Percentiles rank a stretch among this genome's conserved stretches.
These are phyloP conservation scores for Salpingoeca rosetta DNA, from an alignment of 78 protist genomes.

Conservation along the genomic window DNA sequence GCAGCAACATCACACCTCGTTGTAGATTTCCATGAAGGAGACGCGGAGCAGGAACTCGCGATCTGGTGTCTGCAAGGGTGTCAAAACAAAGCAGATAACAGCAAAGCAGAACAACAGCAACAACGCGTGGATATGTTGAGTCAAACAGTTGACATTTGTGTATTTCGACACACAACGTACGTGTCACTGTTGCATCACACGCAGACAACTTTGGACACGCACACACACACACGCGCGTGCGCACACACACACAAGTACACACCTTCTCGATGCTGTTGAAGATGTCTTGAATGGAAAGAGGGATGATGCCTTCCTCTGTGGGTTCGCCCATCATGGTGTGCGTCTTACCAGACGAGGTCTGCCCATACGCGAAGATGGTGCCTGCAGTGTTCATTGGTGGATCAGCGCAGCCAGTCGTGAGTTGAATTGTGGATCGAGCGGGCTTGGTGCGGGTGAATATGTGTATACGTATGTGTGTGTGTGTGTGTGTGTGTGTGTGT, in stretches of 20 bases:
- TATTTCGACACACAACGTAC: no score
- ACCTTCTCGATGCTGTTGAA: constrained; percentile 21
- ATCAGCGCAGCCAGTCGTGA: neutral
- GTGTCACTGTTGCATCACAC: no score
- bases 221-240: neutral
- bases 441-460: neutral
- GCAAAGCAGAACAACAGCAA: neutral
- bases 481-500: no score
- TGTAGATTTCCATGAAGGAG: constrained; percentile 69
- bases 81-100: neutral
- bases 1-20: constrained; percentile 51
- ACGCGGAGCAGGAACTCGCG: constrained; percentile 52
- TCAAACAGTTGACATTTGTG: no score
- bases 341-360: constrained; percentile 62
- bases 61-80: constrained; percentile 2
- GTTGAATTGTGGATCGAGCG: neutral
- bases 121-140: neutral
- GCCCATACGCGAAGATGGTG: constrained; percentile 12
- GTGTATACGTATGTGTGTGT: no score
- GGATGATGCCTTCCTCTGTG: constrained; percentile 42
- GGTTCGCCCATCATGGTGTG: constrained; percentile 50
- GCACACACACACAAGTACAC: neutral
- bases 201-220: neutral
- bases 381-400: neutral
- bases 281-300: constrained; percentile 37